Evolutionary conservation across 768 basidiomycete species (phyloP).

Genomic region (Suillus variegatus): DNA sequence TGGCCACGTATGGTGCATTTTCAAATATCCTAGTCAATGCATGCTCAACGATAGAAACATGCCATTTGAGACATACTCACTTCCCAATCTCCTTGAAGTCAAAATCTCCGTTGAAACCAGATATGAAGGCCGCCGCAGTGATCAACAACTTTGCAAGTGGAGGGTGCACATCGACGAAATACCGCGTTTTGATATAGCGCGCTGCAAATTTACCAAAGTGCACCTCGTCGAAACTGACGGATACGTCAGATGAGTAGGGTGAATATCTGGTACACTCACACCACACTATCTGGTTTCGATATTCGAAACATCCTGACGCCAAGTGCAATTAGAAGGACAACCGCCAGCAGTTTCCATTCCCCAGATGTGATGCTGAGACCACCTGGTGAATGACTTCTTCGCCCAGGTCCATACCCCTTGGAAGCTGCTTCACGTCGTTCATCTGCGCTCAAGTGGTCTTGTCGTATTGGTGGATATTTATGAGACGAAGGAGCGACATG

Average conservation of each 20-base stretch:
- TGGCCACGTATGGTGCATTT: slow-evolving; percentile 90
- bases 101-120: slow-evolving; percentile 89
- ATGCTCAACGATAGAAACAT: background rate
- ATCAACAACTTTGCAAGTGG: slow-evolving; percentile 95
- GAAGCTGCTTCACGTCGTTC: slow-evolving; percentile 67
- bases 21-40: slow-evolving; percentile 64
- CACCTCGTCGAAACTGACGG: slow-evolving; percentile 89
- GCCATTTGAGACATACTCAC: slow-evolving; percentile 45
- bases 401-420: slow-evolving; percentile 58
- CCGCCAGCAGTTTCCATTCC: slow-evolving; percentile 75
- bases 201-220: slow-evolving; percentile 98
- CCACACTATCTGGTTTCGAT: slow-evolving; percentile 86
- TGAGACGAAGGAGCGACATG: slow-evolving; percentile 37
- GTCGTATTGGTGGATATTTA: slow-evolving; percentile 63
- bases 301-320: slow-evolving; percentile 87
- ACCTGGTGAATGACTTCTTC: slow-evolving; percentile 50
- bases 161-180: slow-evolving; percentile 95
- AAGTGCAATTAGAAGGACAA: slow-evolving; percentile 67
- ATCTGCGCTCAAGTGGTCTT: slow-evolving; percentile 76
- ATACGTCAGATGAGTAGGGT: background rate
- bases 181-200: slow-evolving; percentile 90
- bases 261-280: slow-evolving; percentile 56
- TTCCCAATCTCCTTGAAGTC: slow-evolving; percentile 98
- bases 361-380: slow-evolving; percentile 65
- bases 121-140: slow-evolving; percentile 84